Evolutionary conservation across 306 rosid genomes (phyloP), one percentile per base, ranked within the genome.

Genomic region (Cyamopsis tetragonoloba): DNA sequence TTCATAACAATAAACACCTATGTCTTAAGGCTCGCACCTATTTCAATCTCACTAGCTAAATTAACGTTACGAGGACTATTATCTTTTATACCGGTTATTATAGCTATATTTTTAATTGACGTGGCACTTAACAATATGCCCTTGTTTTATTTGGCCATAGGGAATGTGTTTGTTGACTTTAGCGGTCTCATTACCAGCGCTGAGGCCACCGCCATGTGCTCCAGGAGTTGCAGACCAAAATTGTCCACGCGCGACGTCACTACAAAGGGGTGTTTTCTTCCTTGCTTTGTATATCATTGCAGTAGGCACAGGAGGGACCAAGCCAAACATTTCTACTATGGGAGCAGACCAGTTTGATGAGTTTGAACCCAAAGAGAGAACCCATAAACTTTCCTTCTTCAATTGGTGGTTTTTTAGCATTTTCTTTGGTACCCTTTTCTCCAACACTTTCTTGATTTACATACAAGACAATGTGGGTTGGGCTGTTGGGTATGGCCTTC

Each of bases 261-360:
- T 85, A 62, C 95, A 89, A 69, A 56, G 65, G 38, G 92, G 84
- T 0, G 39, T 87, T 12, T 87, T 92, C 80, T 89, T 71, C 66
- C 34, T 70, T 62, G 96, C 95, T 10, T 44, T 89, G 26, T 89
- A 89, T 77, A 80, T 65, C 12, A 76, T 87, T 28, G 96, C 95
- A 57, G 0, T 75, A 18, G 98, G 96, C 70, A 85, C 91, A 4
- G 96, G 90, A 0, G 98, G 98, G 3, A 92, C 95, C 60, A 92
- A 89, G 66, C 85, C 98, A 70, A 89, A 89, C 84, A 84, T 92
- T 57, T 87, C 96, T 6, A 89, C 98, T 18, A 86, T 92, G 90
- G 96, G 96, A 3, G 98, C 98, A 0, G 95, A 92, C 53, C 98
- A 89, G 59, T 89, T 92, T 56, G 98, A 92, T 32, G 89, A 85